These are phyloP conservation scores for Torulaspora gathmanii DNA, from an alignment of 805 yeast species.

Conservation along the genomic window DNA sequence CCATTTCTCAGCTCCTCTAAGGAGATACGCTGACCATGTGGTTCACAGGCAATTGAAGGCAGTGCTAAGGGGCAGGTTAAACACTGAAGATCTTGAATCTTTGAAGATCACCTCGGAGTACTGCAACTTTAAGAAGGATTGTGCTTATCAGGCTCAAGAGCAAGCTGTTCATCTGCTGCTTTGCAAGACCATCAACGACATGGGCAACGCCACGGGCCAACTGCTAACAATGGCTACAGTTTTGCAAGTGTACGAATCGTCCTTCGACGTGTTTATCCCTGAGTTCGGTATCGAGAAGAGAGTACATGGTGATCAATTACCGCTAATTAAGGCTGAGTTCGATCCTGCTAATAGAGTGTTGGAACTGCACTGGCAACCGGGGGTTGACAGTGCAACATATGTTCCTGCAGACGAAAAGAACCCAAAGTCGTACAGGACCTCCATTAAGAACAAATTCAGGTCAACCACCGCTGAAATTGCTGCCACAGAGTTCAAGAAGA, in stretches of 20 bases:
- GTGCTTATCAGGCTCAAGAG: conserved; percentile 88
- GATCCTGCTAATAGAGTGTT: conserved; percentile 61
- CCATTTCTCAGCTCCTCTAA: conserved; percentile 87
- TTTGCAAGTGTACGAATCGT: conserved; percentile 88
- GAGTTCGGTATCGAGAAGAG: conserved; percentile 93
- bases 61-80: conserved; percentile 45
- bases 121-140: conserved; percentile 92
- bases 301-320: conserved; percentile 96
- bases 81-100: conserved; percentile 56
- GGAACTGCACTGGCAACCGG: conserved; percentile 88
- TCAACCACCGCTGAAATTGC: conserved; percentile 72
- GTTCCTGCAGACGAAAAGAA: conserved; percentile 87
- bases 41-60: conserved; percentile 88
- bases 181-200: conserved; percentile 76
- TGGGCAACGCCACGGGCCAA: conserved; percentile 71
- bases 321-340: conserved; percentile 87
- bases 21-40: conserved; percentile 86
- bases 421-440: conserved; percentile 67
- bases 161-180: conserved; percentile 86
- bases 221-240: conserved; percentile 80
- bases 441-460: conserved; percentile 73
- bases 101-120: conserved; percentile 82
- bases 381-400: conserved; percentile 86
- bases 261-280: conserved; percentile 88
- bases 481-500: conserved; percentile 36